Evolutionary conservation across 2,329 filamentous ascomycete genomes (phyloP).

Genomic region (Exserohilum rostratum): DNA sequence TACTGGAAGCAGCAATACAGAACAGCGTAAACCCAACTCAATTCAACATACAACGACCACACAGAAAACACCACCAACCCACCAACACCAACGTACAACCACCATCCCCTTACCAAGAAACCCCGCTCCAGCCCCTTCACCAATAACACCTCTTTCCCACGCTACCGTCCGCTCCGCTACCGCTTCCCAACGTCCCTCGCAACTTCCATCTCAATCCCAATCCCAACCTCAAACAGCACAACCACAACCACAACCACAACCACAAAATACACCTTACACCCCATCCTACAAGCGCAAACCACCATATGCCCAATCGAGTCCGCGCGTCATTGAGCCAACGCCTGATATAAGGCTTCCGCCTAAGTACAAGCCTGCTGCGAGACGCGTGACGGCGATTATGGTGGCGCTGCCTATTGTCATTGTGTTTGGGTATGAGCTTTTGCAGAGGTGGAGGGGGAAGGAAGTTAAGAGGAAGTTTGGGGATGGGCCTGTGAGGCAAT

Average conservation of each 20-base stretch:
- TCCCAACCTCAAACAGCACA: too few species aligned
- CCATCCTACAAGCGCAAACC: background rate
- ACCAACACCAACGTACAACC: constrained; percentile 14
- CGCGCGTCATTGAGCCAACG: constrained; percentile 29
- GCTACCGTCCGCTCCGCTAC: background rate
- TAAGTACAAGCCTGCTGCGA: constrained; percentile 42
- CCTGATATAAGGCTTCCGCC: constrained; percentile 28
- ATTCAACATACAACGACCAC: background rate
- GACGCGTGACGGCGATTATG: constrained; percentile 42
- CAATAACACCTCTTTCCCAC: constrained; percentile 3
- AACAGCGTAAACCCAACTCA: background rate
- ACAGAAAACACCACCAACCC: background rate
- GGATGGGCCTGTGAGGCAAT: constrained; percentile 4
- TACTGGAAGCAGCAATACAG: background rate
- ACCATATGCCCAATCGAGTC: background rate
- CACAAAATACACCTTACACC: constrained; percentile 3
- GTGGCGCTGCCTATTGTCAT: constrained; percentile 44
- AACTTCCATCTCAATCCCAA: too few species aligned
- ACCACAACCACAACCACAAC: constrained; percentile 13
- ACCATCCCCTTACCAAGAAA: constrained; percentile 35
- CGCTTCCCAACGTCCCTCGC: constrained; percentile 7
- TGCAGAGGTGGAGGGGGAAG: constrained; percentile 29
- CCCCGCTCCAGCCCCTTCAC: constrained; percentile 22
- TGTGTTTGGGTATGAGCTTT: constrained; percentile 43
- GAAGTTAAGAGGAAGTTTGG: constrained; percentile 24